Evolutionary conservation across 2,329 filamentous ascomycete genomes (phyloP), one percentile per base, ranked within the genome.

Genomic region (Cercospora sesami): DNA sequence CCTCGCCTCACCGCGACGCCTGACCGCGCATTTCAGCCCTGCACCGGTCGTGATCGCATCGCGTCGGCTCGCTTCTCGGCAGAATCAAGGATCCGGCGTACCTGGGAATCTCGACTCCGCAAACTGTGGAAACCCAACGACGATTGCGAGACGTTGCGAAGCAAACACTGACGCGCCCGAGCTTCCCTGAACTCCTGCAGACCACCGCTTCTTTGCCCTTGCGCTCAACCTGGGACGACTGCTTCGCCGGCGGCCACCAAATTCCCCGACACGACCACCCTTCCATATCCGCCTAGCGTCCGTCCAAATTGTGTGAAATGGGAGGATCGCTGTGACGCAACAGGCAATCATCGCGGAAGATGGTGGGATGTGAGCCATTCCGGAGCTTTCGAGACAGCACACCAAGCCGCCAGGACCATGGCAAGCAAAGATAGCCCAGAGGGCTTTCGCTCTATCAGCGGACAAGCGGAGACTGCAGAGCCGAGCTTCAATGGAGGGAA

Each of bases 401-500:
- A 57, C 21, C 16, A 26, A 18, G 62, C 10, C 62, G 51, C 12
- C n/a, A 58, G 48, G 9, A 31, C 70, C 69, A 78, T 77, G 75
- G 74, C 78, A 71, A 74, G 68, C 74, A 72, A 70, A 72, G 72
- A 79, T 70, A 69, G 60, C 67, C 64, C 62, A 48, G 71, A 73
- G 71, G 75, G 70, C 71, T 80, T 78, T 69, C 76, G 77, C 71
- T 79, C 78, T 72, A 72, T 80, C 60, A 78, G 77, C 48, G 79
- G 78, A 69, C 75, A 75, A 65, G 67, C 68, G 45, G 76, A 80
- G 76, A 78, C 77, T 64, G 76, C 77, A 64, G 80, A 81, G 73
- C 79, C 79, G 45, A 69, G 77, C 21, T 65, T 39, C 57, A 61
- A 58, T 61, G 66, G 64, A 45, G 60, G 53, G 18, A 69, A 65